Evolutionary conservation across 768 basidiomycete species (phyloP).

Genomic region (Trametes maxima): DNA sequence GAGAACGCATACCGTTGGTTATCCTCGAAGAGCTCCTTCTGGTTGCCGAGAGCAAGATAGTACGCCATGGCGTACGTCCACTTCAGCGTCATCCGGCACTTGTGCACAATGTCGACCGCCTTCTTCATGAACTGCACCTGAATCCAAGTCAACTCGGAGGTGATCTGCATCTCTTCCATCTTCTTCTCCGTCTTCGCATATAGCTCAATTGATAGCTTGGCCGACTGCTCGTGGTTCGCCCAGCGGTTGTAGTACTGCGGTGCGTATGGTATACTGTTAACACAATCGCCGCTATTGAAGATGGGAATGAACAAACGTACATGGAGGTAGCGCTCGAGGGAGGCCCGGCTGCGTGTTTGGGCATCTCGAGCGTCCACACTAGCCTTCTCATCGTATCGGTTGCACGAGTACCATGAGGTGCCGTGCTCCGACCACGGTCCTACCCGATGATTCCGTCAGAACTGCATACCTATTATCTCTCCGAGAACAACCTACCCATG

Average conservation of each 20-base stretch:
- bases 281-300: conserved; percentile 1
- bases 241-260: conserved; percentile 96
- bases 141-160: conserved; percentile 93
- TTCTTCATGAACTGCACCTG: conserved; percentile 99
- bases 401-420: conserved; percentile 97
- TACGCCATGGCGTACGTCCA: conserved; percentile 99
- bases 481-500: conserved; percentile 64
- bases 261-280: neutral
- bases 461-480: neutral
- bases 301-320: conserved; percentile 48
- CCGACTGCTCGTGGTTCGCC: conserved; percentile 99
- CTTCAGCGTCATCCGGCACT: conserved; percentile 93
- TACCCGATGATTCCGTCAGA: conserved; percentile 28
- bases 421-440: conserved; percentile 98
- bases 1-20: conserved; percentile 73
- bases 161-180: conserved; percentile 99
- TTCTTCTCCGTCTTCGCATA: conserved; percentile 98
- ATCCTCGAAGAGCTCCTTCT: conserved; percentile 96
- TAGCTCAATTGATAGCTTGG: conserved; percentile 89
- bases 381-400: conserved; percentile 92
- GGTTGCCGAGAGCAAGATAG: conserved; percentile 86
- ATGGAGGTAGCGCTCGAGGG: conserved; percentile 93
- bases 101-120: conserved; percentile 89
- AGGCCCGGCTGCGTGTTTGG: conserved; percentile 87
- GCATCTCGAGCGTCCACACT: conserved; percentile 89